These are phyloP conservation scores for Clarireedia paspali DNA, from an alignment of 2,329 filamentous ascomycete genomes.

Conservation along the genomic window DNA sequence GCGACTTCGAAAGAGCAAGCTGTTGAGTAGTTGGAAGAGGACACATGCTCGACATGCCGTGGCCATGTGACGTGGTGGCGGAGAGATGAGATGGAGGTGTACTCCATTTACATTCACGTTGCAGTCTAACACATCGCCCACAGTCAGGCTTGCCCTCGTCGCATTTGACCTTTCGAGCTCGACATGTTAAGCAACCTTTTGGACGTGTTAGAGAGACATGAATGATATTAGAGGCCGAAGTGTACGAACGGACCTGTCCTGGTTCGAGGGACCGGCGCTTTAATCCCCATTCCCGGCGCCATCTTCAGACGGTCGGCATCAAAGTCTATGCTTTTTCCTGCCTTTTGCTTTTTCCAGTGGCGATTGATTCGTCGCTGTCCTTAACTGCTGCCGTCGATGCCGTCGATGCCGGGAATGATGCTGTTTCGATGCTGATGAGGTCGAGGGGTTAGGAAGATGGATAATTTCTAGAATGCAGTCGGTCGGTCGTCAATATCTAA, in stretches of 20 bases:
- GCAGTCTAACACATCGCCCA: constrained; percentile 32
- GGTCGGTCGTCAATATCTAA: no score
- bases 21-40: constrained; percentile 6
- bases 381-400: background rate
- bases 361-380: background rate
- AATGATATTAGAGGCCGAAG: background rate
- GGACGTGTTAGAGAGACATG: constrained; percentile 1
- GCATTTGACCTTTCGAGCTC: constrained; percentile 65
- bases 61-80: constrained; percentile 7
- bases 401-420: no score
- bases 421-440: no score
- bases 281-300: constrained; percentile 26
- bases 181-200: constrained; percentile 54
- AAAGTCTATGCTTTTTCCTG: background rate
- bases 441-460: no score
- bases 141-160: constrained; percentile 60
- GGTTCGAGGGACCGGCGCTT: constrained; percentile 25
- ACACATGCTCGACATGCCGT: background rate
- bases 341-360: background rate
- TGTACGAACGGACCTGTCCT: constrained; percentile 20
- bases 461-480: no score
- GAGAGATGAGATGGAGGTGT: constrained; percentile 4
- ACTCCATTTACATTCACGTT: constrained; percentile 25
- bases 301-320: constrained; percentile 11
- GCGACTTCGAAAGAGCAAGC: constrained; percentile 5